phyloP scores from a whole-genome alignment of 1,284 basidiomycete genomes.

The Rhodotorula sp. region DNA sequence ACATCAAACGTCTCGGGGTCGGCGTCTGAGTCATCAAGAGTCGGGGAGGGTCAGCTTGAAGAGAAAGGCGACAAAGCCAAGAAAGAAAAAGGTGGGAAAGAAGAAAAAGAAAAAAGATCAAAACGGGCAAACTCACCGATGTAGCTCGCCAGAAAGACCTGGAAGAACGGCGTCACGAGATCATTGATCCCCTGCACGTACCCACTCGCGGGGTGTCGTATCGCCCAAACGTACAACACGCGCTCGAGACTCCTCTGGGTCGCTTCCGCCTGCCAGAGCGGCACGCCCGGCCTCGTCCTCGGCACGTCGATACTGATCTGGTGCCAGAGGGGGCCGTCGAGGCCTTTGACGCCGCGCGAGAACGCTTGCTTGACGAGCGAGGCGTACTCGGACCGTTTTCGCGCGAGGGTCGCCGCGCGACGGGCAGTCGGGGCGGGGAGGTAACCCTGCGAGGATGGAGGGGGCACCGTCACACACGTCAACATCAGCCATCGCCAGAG shows the following conservation, averaged over 20 bases:
- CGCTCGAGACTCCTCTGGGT: slow-evolving; percentile 88
- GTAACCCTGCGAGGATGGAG: slow-evolving; percentile 66
- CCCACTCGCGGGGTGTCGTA: slow-evolving; percentile 90
- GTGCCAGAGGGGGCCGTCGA: slow-evolving; percentile 94
- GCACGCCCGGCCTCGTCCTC: slow-evolving; percentile 84
- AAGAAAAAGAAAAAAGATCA: not conserved
- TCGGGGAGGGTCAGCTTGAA: not conserved
- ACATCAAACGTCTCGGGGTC: slow-evolving; percentile 86
- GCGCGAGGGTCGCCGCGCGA: slow-evolving; percentile 69
- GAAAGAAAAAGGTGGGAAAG: slow-evolving; percentile 6
- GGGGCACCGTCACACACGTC: not conserved
- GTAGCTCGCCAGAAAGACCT: slow-evolving; percentile 87
- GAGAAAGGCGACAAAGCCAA: not conserved
- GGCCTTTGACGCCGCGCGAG: slow-evolving; percentile 70
- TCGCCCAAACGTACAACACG: slow-evolving; percentile 95
- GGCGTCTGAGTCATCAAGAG: slow-evolving; percentile 65
- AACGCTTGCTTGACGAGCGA: slow-evolving; percentile 90
- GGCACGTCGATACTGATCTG: slow-evolving; percentile 97
- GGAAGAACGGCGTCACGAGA: slow-evolving; percentile 89
- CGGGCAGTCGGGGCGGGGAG: slow-evolving; percentile 79
- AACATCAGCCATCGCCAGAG: too few relatives aligned
- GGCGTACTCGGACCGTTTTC: slow-evolving; percentile 89
- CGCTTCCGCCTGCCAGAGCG: slow-evolving; percentile 78
- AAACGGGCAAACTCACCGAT: slow-evolving; percentile 62
- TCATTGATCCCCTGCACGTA: slow-evolving; percentile 99